These are phyloP conservation scores for Helicostylum pulchrum DNA, from an alignment of 192 early-diverging fungal genomes.

Conservation along the genomic window DNA sequence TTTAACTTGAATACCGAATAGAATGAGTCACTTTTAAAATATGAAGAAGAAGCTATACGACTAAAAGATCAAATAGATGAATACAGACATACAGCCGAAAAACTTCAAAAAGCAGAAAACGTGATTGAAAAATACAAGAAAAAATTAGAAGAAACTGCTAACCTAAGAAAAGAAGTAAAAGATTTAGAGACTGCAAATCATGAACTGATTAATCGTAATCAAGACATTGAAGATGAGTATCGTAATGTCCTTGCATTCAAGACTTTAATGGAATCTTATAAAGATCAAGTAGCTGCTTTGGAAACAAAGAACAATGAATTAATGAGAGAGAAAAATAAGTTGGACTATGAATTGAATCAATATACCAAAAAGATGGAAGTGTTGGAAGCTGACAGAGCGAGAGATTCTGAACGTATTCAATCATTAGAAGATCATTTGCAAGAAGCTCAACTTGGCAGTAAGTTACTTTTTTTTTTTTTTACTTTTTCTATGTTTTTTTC, in stretches of 20 bases:
- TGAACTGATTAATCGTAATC: constrained; percentile 65
- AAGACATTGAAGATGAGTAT: constrained; percentile 85
- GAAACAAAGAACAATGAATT: constrained; percentile 69
- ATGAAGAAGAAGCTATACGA: constrained; percentile 66
- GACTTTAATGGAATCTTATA: constrained; percentile 83
- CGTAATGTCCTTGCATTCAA: constrained; percentile 73
- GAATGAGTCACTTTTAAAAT: constrained; percentile 53
- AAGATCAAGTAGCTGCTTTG: constrained; percentile 74
- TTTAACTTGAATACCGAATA: constrained; percentile 19
- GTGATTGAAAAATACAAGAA: constrained; percentile 97
- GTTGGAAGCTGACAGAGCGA: constrained; percentile 58
- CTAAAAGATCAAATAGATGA: constrained; percentile 92
- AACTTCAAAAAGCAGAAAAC: constrained; percentile 89
- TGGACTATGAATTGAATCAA: constrained; percentile 68
- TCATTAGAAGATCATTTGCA: constrained; percentile 74
- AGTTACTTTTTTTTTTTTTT: constrained; percentile 6
- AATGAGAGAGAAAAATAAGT: constrained; percentile 65
- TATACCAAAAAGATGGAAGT: constrained; percentile 58
- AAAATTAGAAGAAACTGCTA: constrained; percentile 84
- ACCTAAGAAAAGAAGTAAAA: constrained; percentile 77
- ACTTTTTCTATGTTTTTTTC: constrained; percentile 2
- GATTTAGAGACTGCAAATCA: constrained; percentile 76
- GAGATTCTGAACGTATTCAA: constrained; percentile 74
- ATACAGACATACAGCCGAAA: constrained; percentile 86
- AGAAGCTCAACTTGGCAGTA: constrained; percentile 76